Conservation (phyloP, 176 grass and related monocot species). For the Zoysia pacifica region DNA sequence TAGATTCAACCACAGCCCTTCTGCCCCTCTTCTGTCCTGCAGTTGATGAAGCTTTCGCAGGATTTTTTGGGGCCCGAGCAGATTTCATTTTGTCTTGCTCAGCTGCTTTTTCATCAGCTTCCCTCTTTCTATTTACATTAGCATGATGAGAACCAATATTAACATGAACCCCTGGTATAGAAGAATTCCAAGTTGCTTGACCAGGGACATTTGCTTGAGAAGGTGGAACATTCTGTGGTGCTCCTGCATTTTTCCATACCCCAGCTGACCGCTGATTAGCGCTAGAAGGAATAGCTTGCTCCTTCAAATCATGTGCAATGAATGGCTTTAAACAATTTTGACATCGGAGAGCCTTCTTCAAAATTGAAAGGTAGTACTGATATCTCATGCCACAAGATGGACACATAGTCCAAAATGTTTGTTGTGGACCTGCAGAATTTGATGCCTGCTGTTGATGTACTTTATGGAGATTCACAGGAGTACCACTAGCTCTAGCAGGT, state of each 20-base stretch:
- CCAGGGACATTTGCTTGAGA: conserved; percentile 41
- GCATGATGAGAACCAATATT: conserved; percentile 31
- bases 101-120: conserved; percentile 26
- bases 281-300: conserved; percentile 46
- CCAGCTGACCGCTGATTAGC: conserved; percentile 42
- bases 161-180: conserved; percentile 37
- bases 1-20: conserved; percentile 50
- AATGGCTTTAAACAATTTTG: conserved; percentile 87
- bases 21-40: conserved; percentile 61
- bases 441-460: conserved; percentile 41
- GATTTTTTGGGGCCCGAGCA: conserved; percentile 23
- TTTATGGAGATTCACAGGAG: conserved; percentile 48
- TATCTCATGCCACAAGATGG: conserved; percentile 79
- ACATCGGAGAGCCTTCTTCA: conserved; percentile 79
- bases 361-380: conserved; percentile 72
- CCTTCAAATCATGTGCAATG: conserved; percentile 66
- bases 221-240: conserved; percentile 44
- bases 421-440: conserved; percentile 30
- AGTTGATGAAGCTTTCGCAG: conserved; percentile 47
- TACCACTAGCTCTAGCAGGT: conserved; percentile 45
- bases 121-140: conserved; percentile 37
- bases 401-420: conserved; percentile 89
- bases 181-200: conserved; percentile 35
- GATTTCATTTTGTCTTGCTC: conserved; percentile 47
- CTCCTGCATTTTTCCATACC: conserved; percentile 41